These are phyloP conservation scores for Teratosphaeria gauchensis DNA, from an alignment of 2,329 filamentous ascomycete genomes.

Conservation along the genomic window DNA sequence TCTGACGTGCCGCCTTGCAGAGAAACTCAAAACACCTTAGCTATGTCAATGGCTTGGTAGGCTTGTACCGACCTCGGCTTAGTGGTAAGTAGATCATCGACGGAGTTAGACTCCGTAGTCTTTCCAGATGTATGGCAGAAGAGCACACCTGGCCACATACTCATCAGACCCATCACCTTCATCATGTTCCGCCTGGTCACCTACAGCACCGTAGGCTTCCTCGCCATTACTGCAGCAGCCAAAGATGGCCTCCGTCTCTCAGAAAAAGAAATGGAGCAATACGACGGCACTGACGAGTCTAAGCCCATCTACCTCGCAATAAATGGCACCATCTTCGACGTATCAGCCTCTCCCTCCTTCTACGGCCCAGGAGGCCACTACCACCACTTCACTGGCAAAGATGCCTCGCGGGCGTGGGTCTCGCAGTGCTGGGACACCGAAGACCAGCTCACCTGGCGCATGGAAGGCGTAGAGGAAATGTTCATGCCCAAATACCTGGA, in stretches of 20 bases:
- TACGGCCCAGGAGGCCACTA: slow-evolving; percentile 24
- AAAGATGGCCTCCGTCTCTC: slow-evolving; percentile 3
- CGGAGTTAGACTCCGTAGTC: not conserved
- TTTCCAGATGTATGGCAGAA: not conserved
- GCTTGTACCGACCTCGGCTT: not conserved
- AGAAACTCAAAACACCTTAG: not conserved
- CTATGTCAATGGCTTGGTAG: not conserved
- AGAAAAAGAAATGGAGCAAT: slow-evolving; percentile 15
- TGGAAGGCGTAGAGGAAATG: slow-evolving; percentile 19
- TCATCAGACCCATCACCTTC: not conserved
- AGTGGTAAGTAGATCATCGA: not conserved
- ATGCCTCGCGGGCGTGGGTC: slow-evolving; percentile 23
- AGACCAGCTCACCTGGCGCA: slow-evolving; percentile 18
- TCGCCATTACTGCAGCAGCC: not conserved
- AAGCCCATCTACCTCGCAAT: slow-evolving; percentile 23
- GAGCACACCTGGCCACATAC: not conserved
- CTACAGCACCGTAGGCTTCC: not conserved
- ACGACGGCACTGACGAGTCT: slow-evolving; percentile 16
- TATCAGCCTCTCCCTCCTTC: slow-evolving; percentile 18
- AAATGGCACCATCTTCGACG: slow-evolving; percentile 24
- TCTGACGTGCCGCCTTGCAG: not conserved
- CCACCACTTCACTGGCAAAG: slow-evolving; percentile 20
- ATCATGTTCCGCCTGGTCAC: not conserved
- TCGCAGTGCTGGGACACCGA: slow-evolving; percentile 23
- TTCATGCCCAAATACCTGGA: slow-evolving; percentile 21